Conservation (phyloP, 2,329 filamentous ascomycete genomes). For the Fusarium sarcochroum region DNA sequence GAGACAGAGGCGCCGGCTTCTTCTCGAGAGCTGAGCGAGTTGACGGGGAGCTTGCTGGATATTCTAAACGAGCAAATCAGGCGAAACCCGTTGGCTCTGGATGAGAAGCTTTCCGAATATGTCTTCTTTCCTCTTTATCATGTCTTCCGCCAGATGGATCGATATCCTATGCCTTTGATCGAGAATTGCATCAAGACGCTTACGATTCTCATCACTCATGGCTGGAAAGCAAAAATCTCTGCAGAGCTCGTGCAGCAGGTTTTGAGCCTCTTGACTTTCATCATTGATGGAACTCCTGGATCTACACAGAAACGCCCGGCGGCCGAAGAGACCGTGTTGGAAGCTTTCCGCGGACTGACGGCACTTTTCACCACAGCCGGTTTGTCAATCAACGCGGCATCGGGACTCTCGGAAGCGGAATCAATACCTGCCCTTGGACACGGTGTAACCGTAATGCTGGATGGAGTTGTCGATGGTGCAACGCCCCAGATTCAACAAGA, state of each 20-base stretch:
- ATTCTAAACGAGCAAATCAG: slow-evolving; percentile 62
- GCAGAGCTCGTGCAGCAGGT: slow-evolving; percentile 85
- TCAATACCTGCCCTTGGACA: slow-evolving; percentile 86
- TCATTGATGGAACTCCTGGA: slow-evolving; percentile 80
- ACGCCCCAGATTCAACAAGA: slow-evolving; percentile 79
- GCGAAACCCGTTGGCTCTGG: slow-evolving; percentile 67
- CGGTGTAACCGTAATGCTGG: slow-evolving; percentile 83
- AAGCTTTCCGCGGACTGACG: slow-evolving; percentile 78
- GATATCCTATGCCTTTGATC: slow-evolving; percentile 77
- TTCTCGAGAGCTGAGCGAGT: slow-evolving; percentile 61
- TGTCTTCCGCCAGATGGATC: slow-evolving; percentile 82
- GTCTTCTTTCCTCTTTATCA: slow-evolving; percentile 93
- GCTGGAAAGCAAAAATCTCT: slow-evolving; percentile 82
- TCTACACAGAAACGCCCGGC: slow-evolving; percentile 59
- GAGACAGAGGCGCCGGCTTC: slow-evolving; percentile 59
- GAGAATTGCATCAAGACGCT: slow-evolving; percentile 85
- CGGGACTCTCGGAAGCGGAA: slow-evolving; percentile 67
- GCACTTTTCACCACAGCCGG: slow-evolving; percentile 74
- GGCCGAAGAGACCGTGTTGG: slow-evolving; percentile 81
- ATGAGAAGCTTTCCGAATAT: slow-evolving; percentile 91
- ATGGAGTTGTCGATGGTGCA: slow-evolving; percentile 75
- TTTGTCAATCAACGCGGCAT: slow-evolving; percentile 63
- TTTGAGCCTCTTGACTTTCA: slow-evolving; percentile 85
- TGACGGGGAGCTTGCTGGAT: slow-evolving; percentile 61
- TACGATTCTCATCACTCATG: slow-evolving; percentile 78